Percentiles rank a stretch among this genome's conserved stretches.
Evolutionary conservation across 306 rosid species (phyloP).

Genomic region (Oxytropis ochrocephala): DNA sequence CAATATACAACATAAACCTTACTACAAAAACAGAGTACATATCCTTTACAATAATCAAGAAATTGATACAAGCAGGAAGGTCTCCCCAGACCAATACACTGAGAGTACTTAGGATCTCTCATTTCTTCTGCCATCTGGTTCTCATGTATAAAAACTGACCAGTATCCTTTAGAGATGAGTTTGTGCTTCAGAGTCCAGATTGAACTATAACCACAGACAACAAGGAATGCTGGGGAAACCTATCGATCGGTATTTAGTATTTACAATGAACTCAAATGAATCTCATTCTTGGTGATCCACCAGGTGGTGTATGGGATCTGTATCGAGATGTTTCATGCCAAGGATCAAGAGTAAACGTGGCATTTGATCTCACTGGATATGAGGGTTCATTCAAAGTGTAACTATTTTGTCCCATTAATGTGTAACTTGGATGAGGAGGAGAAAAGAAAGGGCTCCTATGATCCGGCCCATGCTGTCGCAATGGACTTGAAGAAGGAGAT

Average conservation of each 20-base stretch:
- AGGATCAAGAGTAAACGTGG: slow-evolving; percentile 49
- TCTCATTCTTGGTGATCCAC: slow-evolving; percentile 89
- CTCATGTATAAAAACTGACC: slow-evolving; percentile 26
- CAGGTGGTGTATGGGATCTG: slow-evolving; percentile 61
- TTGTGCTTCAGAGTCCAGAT: slow-evolving; percentile 21
- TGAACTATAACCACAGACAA: slow-evolving; percentile 22
- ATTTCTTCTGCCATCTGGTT: slow-evolving; percentile 17
- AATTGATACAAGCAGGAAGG: slow-evolving; percentile 31
- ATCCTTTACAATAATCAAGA: slow-evolving; percentile 41
- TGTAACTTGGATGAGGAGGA: slow-evolving; percentile 72
- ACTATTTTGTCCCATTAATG: slow-evolving; percentile 45
- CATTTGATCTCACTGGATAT: slow-evolving; percentile 44
- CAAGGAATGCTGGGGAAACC: slow-evolving; percentile 28
- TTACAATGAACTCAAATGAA: slow-evolving; percentile 53
- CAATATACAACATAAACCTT: slow-evolving; percentile 31
- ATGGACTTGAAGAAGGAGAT: slow-evolving; percentile 91
- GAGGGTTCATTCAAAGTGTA: slow-evolving; percentile 47
- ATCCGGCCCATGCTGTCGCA: slow-evolving; percentile 52
- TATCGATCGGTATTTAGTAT: slow-evolving; percentile 16
- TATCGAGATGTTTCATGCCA: slow-evolving; percentile 45
- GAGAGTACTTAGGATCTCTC: not conserved
- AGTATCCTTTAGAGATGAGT: slow-evolving; percentile 1
- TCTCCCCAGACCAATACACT: slow-evolving; percentile 16
- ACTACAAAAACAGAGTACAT: slow-evolving; percentile 25
- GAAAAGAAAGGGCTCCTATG: slow-evolving; percentile 57